Evolutionary conservation across 2,329 filamentous ascomycete species (phyloP).

Genomic region (Furcasterigmium sp.): DNA sequence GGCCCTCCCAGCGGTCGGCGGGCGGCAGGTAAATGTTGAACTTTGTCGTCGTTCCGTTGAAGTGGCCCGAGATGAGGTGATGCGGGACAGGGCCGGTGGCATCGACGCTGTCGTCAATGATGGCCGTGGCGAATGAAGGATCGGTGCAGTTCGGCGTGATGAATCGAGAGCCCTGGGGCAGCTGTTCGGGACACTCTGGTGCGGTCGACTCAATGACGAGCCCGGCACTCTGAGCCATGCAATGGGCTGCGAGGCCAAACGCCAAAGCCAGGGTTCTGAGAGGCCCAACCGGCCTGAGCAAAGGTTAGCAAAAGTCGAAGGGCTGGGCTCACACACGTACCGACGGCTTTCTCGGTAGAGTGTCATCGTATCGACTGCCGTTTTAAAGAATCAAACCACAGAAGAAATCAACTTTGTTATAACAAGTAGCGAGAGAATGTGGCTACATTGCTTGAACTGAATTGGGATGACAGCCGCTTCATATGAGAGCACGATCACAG

Average conservation of each 20-base stretch:
- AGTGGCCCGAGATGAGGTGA: slow-evolving; percentile 11
- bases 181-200: not conserved
- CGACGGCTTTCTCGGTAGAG: too few relatives aligned
- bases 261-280: not conserved
- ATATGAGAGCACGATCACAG: too few relatives aligned
- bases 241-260: not conserved
- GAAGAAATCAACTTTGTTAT: too few relatives aligned
- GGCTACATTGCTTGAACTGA: too few relatives aligned
- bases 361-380: too few relatives aligned
- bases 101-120: slow-evolving; percentile 12
- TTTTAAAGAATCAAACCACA: too few relatives aligned
- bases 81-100: slow-evolving; percentile 7
- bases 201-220: not conserved
- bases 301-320: too few relatives aligned
- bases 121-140: not conserved
- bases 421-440: too few relatives aligned
- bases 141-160: not conserved
- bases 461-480: too few relatives aligned
- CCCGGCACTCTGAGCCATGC: not conserved
- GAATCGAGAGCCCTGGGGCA: not conserved
- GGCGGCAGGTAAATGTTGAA: slow-evolving; percentile 18
- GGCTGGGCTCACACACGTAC: too few relatives aligned
- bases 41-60: slow-evolving; percentile 11
- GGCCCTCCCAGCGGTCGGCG: slow-evolving; percentile 7
- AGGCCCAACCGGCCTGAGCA: too few relatives aligned